phyloP scores from a whole-genome alignment of 371 early-diverging fungal genomes.

The Mucor velutinosus region DNA sequence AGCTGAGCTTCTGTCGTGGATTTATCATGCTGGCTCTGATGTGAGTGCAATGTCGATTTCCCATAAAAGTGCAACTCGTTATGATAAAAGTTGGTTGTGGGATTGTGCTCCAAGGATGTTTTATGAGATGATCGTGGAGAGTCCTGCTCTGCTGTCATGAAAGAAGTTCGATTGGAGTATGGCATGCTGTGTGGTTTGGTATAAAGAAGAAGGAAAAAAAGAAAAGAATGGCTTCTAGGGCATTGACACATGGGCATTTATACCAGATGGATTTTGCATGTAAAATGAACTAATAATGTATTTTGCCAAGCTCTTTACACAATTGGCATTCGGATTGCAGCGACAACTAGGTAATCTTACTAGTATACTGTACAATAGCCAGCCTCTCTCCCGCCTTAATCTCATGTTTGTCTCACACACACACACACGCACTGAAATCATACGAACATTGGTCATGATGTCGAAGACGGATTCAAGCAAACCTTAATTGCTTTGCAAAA shows the following conservation, averaged over 20 bases:
- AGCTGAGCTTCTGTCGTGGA: not conserved
- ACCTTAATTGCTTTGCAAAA: too few relatives aligned
- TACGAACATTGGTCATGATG: too few relatives aligned
- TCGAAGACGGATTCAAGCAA: too few relatives aligned
- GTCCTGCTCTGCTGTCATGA: conserved; percentile 7
- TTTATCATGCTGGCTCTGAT: not conserved
- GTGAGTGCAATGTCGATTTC: not conserved
- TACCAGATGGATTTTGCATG: not conserved
- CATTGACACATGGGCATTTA: not conserved
- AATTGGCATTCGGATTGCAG: not conserved
- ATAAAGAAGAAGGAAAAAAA: not conserved
- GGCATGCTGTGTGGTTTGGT: not conserved
- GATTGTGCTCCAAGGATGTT: not conserved
- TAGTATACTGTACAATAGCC: not conserved
- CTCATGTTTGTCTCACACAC: too few relatives aligned
- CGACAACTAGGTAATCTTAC: not conserved
- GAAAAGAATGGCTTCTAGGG: not conserved
- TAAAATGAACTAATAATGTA: not conserved
- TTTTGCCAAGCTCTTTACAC: not conserved
- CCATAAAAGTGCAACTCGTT: not conserved
- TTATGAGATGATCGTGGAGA: conserved; percentile 2
- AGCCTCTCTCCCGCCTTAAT: too few relatives aligned
- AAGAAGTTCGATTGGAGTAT: conserved; percentile 11
- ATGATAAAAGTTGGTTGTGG: not conserved
- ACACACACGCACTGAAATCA: too few relatives aligned